Base-by-base conservation (phyloP, 345 rosid genomes). In the Linum tenue region DNA sequence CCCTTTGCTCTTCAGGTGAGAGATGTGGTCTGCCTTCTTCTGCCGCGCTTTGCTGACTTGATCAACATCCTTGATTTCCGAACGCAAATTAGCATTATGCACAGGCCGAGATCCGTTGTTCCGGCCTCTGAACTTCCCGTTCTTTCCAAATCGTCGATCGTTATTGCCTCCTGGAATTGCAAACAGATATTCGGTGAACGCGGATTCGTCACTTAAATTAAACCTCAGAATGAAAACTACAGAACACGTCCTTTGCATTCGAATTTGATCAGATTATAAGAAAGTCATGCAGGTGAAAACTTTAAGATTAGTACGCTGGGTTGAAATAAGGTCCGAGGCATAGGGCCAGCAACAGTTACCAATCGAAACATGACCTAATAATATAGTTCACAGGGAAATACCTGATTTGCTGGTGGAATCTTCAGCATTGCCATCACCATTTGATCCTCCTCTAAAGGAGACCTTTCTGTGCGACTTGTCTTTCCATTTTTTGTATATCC, bases 401-500 rank as follows among this genome's bases (percentile, higher is more conserved):
- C 95, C 91, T 78, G 91, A 73, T 64, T 73, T 66, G 75, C 75
- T 76, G 55, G 74, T 44, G 53, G 78, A 55, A 8, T 66, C 81
- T 14, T 64, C 88, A 59, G 66, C 76, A 76, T 77, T 72, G 37
- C 78, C 86, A 5, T 80, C 96, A 22, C 65, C 37, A 61, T 58
- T 61, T 5, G 78, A 63, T 71, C 86, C 86, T 71, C 86, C 86
- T 73, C 43, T 84, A 62, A 78, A 68, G 70, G 77, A 86, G 17
- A 79, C 86, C 63, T 73, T 79, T 73, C 66, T 80, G 74, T 94
- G 99, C 22, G 92, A 77, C 60, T 55, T 76, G 38, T 85, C 89
- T 74, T 88, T 82, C 97, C 99, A 94, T 76, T 74, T 94, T 80
- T 94, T 85, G 86, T 94, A 94, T 71, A 90, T 84, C 59, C 96